phyloP scores from a whole-genome alignment of 202 grass and related monocot genomes.

The Panicum hallii region DNA sequence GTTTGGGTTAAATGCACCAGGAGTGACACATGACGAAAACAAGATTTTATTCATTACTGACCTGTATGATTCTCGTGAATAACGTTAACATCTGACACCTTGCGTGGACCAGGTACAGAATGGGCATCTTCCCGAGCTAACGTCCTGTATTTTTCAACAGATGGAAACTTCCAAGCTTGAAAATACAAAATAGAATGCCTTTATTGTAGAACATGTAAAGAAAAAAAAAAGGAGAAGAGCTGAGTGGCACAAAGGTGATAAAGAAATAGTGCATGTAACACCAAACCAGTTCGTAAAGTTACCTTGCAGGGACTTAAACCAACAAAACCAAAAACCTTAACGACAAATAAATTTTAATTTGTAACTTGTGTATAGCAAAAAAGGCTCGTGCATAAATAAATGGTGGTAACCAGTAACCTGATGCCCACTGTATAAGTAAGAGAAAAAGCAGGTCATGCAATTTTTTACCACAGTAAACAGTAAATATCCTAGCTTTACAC shows the following conservation, averaged over 20 bases:
- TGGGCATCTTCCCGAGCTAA: neutral
- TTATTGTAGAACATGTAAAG: constrained; percentile 19
- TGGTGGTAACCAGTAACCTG: neutral
- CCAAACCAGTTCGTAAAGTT: constrained; percentile 5
- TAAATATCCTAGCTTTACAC: neutral
- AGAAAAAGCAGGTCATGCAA: neutral
- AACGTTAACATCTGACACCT: neutral
- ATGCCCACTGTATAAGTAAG: neutral
- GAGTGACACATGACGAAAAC: neutral
- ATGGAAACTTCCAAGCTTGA: neutral
- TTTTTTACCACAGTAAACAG: neutral
- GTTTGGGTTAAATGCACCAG: neutral
- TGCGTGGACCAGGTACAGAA: neutral
- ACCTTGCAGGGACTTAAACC: constrained; percentile 5
- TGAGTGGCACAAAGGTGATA: constrained; percentile 2
- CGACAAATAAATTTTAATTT: constrained; percentile 1
- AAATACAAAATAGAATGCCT: neutral
- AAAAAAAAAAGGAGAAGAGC: neutral
- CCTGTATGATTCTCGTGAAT: constrained; percentile 30
- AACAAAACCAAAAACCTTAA: constrained; percentile 31
- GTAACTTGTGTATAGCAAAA: constrained; percentile 7
- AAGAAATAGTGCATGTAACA: neutral
- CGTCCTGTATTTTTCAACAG: constrained; percentile 41
- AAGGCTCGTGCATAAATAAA: neutral
- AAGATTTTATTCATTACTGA: neutral